A percentile compares a stretch with the other conserved stretches of the same genome.
Conservation (phyloP, 768 basidiomycete species). For the Piloderma croceum region DNA sequence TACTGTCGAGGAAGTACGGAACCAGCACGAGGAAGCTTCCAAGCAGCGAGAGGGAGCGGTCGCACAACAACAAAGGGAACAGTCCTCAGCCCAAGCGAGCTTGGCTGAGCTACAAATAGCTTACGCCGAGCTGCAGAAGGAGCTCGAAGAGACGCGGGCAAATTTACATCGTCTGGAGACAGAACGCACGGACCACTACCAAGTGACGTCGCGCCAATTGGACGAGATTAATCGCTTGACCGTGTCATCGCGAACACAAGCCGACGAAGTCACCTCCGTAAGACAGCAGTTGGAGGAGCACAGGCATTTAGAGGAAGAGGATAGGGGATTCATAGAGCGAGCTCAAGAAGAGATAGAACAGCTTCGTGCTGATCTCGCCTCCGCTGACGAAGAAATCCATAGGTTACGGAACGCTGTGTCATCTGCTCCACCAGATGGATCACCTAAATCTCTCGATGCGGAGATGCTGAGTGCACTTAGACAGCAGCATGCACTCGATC, state of each 20-base stretch:
- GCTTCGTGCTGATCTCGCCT: slow-evolving; percentile 55
- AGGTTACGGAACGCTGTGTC: slow-evolving; percentile 45
- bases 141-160: slow-evolving; percentile 49
- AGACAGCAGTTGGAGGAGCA: slow-evolving; percentile 49
- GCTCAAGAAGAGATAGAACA: slow-evolving; percentile 67
- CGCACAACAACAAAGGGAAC: slow-evolving; percentile 48
- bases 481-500: slow-evolving; percentile 75
- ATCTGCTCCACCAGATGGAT: slow-evolving; percentile 33
- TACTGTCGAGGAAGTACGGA: slow-evolving; percentile 48
- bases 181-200: slow-evolving; percentile 56
- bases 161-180: slow-evolving; percentile 56
- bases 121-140: slow-evolving; percentile 55
- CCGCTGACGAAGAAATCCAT: slow-evolving; percentile 65
- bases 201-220: slow-evolving; percentile 47
- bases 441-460: slow-evolving; percentile 56
- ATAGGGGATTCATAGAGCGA: slow-evolving; percentile 54
- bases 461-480: slow-evolving; percentile 65
- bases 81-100: slow-evolving; percentile 40
- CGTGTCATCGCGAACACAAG: slow-evolving; percentile 38
- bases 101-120: slow-evolving; percentile 57
- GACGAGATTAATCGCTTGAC: slow-evolving; percentile 56
- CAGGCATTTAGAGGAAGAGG: slow-evolving; percentile 49
- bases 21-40: slow-evolving; percentile 43
- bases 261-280: slow-evolving; percentile 48
- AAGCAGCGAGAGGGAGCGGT: slow-evolving; percentile 41